Evolutionary conservation across 2,329 filamentous ascomycete species (phyloP).

Genomic region (Pseudovirgaria hyperparasitica): DNA sequence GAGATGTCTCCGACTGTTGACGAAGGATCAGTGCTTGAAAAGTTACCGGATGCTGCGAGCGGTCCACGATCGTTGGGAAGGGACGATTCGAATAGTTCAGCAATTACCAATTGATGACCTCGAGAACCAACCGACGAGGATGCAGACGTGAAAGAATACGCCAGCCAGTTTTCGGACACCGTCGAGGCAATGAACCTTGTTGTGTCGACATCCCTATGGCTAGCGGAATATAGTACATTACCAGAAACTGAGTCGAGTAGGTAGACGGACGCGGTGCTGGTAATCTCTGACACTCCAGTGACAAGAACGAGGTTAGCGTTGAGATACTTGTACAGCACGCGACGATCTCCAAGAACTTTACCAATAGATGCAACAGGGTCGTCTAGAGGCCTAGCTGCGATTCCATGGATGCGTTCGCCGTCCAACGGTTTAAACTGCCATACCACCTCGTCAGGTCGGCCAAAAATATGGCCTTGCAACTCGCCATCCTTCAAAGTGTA

Average conservation of each 20-base stretch:
- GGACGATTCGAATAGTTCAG: constrained; percentile 83
- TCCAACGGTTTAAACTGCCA: constrained; percentile 64
- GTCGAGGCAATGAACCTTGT: constrained; percentile 61
- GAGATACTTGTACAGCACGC: constrained; percentile 95
- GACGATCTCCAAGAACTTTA: constrained; percentile 78
- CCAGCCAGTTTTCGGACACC: constrained; percentile 90
- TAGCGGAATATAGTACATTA: constrained; percentile 58
- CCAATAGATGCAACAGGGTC: constrained; percentile 93
- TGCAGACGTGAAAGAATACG: constrained; percentile 58
- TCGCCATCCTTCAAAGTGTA: constrained; percentile 20
- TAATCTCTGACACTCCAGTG: constrained; percentile 49
- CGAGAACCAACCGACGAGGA: constrained; percentile 48
- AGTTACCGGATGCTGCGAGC: constrained; percentile 56
- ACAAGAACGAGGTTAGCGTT: constrained; percentile 77
- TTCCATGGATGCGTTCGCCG: constrained; percentile 54
- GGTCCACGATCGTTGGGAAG: constrained; percentile 74
- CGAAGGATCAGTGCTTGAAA: constrained; percentile 62
- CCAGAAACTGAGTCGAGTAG: constrained; percentile 81
- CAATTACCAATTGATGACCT: constrained; percentile 74
- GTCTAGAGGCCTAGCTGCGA: constrained; percentile 57
- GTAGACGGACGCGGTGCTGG: constrained; percentile 55
- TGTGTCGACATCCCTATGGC: constrained; percentile 61
- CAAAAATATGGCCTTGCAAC: constrained; percentile 18
- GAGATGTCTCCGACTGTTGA: constrained; percentile 41
- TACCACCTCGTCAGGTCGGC: constrained; percentile 13